Conservation (phyloP, 2,329 filamentous ascomycete genomes). For the Fusarium pilosicola region DNA sequence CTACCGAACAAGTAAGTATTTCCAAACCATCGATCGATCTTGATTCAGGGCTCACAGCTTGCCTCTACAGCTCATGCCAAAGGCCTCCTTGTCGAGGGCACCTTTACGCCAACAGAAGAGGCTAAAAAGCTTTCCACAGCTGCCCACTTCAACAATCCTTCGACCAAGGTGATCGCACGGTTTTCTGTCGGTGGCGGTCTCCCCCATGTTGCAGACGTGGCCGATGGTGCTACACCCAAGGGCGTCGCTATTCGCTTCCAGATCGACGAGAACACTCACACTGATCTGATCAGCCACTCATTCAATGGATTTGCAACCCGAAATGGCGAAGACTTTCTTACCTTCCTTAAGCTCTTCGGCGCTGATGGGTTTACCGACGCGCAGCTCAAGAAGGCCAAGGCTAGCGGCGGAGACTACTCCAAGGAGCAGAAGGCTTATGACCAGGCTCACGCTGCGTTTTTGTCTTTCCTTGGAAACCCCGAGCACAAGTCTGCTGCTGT, state of each 20-base stretch:
- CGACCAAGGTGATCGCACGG: constrained; percentile 14
- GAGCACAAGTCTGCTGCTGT: not conserved
- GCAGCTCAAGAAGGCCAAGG: not conserved
- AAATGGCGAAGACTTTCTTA: constrained; percentile 9
- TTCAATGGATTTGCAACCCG: constrained; percentile 19
- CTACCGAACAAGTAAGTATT: constrained; percentile 15
- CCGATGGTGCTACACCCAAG: constrained; percentile 21
- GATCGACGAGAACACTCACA: constrained; percentile 17
- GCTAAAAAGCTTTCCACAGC: constrained; percentile 18
- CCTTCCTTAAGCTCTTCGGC: constrained; percentile 13
- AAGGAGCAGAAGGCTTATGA: constrained; percentile 2
- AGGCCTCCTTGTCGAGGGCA: constrained; percentile 19
- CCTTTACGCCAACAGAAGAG: constrained; percentile 10
- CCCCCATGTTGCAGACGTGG: constrained; percentile 1
- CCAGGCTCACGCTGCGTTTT: not conserved
- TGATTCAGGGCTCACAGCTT: not conserved
- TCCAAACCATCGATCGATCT: fast-evolving
- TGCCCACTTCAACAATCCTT: constrained; percentile 14
- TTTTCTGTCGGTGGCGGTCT: constrained; percentile 27
- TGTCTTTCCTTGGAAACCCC: not conserved
- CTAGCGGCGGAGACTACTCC: not conserved
- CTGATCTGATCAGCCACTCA: constrained; percentile 17
- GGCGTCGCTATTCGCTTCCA: constrained; percentile 24
- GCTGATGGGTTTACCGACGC: not conserved
- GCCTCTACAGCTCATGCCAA: constrained; percentile 10